Evolutionary conservation across 2,329 filamentous ascomycete genomes (phyloP).

Genomic region (Neofusicoccum parvum): DNA sequence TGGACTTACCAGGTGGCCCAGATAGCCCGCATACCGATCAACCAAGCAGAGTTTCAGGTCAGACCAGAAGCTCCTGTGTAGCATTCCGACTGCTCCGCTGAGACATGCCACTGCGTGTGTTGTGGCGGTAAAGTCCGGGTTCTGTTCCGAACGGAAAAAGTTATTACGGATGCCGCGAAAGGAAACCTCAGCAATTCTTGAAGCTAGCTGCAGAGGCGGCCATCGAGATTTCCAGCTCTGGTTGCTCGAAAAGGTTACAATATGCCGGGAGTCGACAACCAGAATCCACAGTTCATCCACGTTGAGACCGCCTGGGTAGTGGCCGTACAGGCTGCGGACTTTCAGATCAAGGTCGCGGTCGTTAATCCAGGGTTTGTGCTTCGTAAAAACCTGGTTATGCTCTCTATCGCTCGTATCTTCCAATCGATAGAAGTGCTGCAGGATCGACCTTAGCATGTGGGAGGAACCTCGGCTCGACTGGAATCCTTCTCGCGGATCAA

Average conservation of each 20-base stretch:
- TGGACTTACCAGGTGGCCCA: slow-evolving; percentile 36
- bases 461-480: slow-evolving; percentile 41
- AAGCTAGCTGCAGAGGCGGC: slow-evolving; percentile 45
- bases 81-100: slow-evolving; percentile 45
- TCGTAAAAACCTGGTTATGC: slow-evolving; percentile 42
- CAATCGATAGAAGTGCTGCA: slow-evolving; percentile 47
- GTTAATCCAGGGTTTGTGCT: slow-evolving; percentile 46
- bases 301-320: slow-evolving; percentile 45
- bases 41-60: slow-evolving; percentile 45
- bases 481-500: slow-evolving; percentile 46
- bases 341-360: slow-evolving; percentile 46
- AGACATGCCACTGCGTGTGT: slow-evolving; percentile 42
- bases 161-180: slow-evolving; percentile 46
- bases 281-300: slow-evolving; percentile 49
- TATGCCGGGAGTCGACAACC: slow-evolving; percentile 42
- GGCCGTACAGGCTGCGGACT: slow-evolving; percentile 46
- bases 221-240: slow-evolving; percentile 48
- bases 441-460: slow-evolving; percentile 43
- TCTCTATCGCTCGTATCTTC: slow-evolving; percentile 49
- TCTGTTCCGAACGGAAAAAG: slow-evolving; percentile 35
- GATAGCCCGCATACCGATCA: slow-evolving; percentile 46
- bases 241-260: slow-evolving; percentile 47
- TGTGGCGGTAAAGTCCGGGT: slow-evolving; percentile 41
- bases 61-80: slow-evolving; percentile 48
- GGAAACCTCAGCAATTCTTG: slow-evolving; percentile 43